Evolutionary conservation across 2,329 filamentous ascomycete genomes (phyloP).

Genomic region (Phialocephala sp.): DNA sequence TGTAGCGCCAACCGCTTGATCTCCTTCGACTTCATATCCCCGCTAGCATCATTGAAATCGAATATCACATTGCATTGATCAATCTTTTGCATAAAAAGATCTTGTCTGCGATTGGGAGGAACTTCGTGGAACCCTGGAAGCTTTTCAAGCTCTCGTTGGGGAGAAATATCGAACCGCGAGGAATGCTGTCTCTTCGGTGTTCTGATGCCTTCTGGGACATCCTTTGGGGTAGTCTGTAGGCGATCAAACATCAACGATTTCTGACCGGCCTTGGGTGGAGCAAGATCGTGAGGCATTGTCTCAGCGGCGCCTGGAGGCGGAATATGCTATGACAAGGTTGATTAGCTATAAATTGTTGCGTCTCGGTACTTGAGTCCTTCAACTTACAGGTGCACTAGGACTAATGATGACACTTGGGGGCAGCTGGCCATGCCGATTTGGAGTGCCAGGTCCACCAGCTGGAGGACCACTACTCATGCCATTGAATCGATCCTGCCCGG

Average conservation of each 20-base stretch:
- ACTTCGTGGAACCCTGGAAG: conserved; percentile 98
- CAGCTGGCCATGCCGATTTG: conserved; percentile 66
- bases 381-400: conserved; percentile 85
- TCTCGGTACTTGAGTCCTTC: not conserved
- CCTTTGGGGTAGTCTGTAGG: conserved; percentile 91
- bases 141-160: conserved; percentile 95
- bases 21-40: conserved; percentile 99
- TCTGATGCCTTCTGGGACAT: conserved; percentile 92
- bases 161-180: conserved; percentile 96
- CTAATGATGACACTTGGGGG: conserved; percentile 93
- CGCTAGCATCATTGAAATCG: conserved; percentile 97
- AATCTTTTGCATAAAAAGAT: conserved; percentile 99
- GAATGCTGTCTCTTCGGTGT: conserved; percentile 97
- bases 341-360: not conserved
- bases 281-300: conserved; percentile 97
- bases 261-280: conserved; percentile 87
- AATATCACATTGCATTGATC: conserved; percentile 99
- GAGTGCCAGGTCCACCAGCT: conserved; percentile 59
- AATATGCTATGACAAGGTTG: conserved; percentile 66
- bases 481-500: conserved; percentile 51
- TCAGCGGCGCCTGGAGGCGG: conserved; percentile 92
- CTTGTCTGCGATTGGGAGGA: conserved; percentile 89
- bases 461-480: conserved; percentile 46
- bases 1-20: conserved; percentile 97
- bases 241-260: conserved; percentile 90